A percentile compares a stretch with the other conserved stretches of the same genome.
phyloP scores from a whole-genome alignment of 306 rosid genomes.

The Prunus armeniaca region DNA sequence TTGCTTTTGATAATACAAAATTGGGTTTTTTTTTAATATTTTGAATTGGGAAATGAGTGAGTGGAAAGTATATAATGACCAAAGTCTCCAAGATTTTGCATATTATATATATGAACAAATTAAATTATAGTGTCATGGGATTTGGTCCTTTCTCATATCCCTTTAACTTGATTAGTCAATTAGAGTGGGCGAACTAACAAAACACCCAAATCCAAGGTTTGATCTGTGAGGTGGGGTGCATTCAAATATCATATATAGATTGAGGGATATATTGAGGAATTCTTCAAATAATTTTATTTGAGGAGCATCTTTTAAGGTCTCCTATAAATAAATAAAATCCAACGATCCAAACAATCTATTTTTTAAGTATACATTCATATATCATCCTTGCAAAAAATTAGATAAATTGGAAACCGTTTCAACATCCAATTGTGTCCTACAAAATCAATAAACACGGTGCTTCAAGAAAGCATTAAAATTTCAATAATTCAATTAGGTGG shows the following conservation, averaged over 20 bases:
- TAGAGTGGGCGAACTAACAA: conserved; percentile 42
- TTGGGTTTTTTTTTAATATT: background rate
- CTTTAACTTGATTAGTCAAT: conserved; percentile 44
- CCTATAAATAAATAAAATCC: fast-evolving
- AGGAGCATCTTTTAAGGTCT: fast-evolving
- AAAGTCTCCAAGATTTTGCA: conserved; percentile 9
- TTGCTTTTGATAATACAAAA: conserved; percentile 16
- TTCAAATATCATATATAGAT: conserved; percentile 15
- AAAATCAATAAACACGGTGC: too few species aligned
- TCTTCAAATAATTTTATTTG: too few species aligned
- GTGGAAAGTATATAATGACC: conserved; percentile 31
- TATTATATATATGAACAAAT: background rate
- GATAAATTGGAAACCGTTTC: too few species aligned
- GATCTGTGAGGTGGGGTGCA: conserved; percentile 33
- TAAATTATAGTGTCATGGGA: background rate
- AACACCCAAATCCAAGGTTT: conserved; percentile 43
- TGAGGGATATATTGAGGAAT: too few species aligned
- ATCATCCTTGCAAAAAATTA: too few species aligned
- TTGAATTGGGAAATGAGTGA: conserved; percentile 12
- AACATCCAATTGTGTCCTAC: too few species aligned
- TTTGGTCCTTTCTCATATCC: conserved; percentile 7
- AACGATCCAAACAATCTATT: too few species aligned
- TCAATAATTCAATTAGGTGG: too few species aligned
- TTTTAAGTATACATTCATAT: too few species aligned
- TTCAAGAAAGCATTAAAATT: too few species aligned